Conservation (phyloP, 129 eudicot genomes). For the Sambucus nigra region DNA sequence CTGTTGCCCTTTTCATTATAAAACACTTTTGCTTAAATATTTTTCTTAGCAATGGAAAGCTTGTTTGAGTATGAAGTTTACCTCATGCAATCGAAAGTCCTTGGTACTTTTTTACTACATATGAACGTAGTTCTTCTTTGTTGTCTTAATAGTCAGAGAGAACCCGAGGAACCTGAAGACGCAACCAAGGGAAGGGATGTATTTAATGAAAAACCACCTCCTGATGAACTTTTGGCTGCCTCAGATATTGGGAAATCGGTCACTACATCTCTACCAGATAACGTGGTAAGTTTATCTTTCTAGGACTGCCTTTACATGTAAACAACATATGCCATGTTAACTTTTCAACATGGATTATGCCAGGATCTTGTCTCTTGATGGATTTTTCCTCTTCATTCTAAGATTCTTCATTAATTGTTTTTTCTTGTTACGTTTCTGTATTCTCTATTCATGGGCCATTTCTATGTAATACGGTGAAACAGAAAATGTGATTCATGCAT, state of each 20-base stretch:
- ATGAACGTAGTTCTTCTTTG: constrained; percentile 1
- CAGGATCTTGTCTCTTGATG: neutral
- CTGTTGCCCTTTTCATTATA: too few relatives aligned
- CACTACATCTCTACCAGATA: constrained; percentile 90
- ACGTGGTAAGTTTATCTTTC: constrained; percentile 51
- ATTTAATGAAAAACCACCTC: constrained; percentile 92
- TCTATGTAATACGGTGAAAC: neutral
- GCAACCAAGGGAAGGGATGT: constrained; percentile 95
- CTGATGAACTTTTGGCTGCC: constrained; percentile 90
- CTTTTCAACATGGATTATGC: neutral
- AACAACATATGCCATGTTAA: neutral
- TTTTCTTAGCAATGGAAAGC: too few relatives aligned
- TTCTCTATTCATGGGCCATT: neutral
- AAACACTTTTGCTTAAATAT: too few relatives aligned
- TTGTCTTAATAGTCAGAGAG: constrained; percentile 61
- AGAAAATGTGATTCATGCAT: too few relatives aligned
- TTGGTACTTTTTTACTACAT: neutral
- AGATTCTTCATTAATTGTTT: neutral
- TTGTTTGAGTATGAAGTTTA: neutral
- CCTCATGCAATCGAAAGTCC: neutral
- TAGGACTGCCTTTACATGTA: neutral
- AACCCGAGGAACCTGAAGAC: constrained; percentile 99
- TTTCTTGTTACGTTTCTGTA: neutral
- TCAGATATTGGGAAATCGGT: constrained; percentile 84
- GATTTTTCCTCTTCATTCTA: neutral